Percentiles rank a stretch among this genome's conserved stretches.
phyloP scores from a whole-genome alignment of 179 eudicot genomes.

The Kewa caespitosa region DNA sequence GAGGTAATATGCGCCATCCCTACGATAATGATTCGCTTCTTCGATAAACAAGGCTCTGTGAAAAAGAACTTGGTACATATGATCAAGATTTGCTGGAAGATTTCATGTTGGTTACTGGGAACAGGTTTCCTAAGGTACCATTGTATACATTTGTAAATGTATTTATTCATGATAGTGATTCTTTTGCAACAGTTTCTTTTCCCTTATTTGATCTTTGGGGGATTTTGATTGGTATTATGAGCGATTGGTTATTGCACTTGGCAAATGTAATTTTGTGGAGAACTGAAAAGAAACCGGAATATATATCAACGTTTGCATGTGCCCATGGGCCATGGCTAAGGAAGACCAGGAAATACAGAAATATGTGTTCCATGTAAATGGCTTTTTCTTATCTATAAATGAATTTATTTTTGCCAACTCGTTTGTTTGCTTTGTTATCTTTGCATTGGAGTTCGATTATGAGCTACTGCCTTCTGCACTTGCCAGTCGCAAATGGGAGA shows the following conservation, averaged over 20 bases:
- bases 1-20: conserved; percentile 23
- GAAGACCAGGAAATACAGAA: too few relatives aligned
- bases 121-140: neutral
- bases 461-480: too few relatives aligned
- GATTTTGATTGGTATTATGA: neutral
- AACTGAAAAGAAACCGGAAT: too few relatives aligned
- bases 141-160: conserved; percentile 30
- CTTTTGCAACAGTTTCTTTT: neutral
- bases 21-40: conserved; percentile 26
- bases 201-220: neutral
- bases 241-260: neutral
- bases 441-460: too few relatives aligned
- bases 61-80: neutral
- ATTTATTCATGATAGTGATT: neutral
- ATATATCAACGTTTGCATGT: too few relatives aligned
- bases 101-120: neutral
- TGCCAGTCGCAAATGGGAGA: too few relatives aligned
- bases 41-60: conserved; percentile 22
- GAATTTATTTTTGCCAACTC: too few relatives aligned
- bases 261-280: neutral
- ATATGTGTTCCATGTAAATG: too few relatives aligned
- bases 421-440: too few relatives aligned
- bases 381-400: too few relatives aligned
- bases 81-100: neutral
- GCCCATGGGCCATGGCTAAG: too few relatives aligned